A percentile compares a stretch with the other conserved stretches of the same genome.
Conservation (phyloP, 345 rosid species). For the Geranium brycei region DNA sequence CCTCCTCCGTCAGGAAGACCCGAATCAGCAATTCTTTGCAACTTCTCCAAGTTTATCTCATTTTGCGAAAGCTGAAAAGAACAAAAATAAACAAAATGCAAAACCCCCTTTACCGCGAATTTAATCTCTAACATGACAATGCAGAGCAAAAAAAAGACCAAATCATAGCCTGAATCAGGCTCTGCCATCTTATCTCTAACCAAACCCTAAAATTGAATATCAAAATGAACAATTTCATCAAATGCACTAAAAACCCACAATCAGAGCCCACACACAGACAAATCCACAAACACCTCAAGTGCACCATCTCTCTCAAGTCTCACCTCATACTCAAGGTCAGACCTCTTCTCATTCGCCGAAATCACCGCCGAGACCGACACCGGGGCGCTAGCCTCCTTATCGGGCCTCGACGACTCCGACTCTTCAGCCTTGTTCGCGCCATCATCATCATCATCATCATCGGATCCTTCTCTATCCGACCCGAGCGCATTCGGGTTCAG, state of each 20-base stretch:
- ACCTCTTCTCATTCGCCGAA: conserved; percentile 52
- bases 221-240: conserved; percentile 3
- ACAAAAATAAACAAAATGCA: background rate
- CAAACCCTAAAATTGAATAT: background rate
- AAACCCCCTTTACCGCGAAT: background rate
- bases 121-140: background rate
- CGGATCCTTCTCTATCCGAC: conserved; percentile 16
- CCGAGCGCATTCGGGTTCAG: conserved; percentile 28
- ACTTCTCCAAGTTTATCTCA: conserved; percentile 51
- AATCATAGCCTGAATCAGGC: too few species aligned
- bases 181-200: too few species aligned
- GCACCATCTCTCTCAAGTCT: conserved; percentile 1
- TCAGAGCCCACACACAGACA: background rate
- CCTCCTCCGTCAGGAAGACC: conserved; percentile 58
- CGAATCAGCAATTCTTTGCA: conserved; percentile 36
- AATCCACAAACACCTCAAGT: background rate
- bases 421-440: conserved; percentile 14
- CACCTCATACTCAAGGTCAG: conserved; percentile 50
- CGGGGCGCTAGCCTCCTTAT: conserved; percentile 17
- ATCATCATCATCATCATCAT: conserved; percentile 4
- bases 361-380: conserved; percentile 26
- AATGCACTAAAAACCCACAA: background rate
- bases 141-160: background rate
- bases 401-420: conserved; percentile 11
- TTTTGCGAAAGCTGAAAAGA: conserved; percentile 34